Evolutionary conservation across 352 stramenopile species (phyloP).

Genomic region (Globisporangium spinosum): DNA sequence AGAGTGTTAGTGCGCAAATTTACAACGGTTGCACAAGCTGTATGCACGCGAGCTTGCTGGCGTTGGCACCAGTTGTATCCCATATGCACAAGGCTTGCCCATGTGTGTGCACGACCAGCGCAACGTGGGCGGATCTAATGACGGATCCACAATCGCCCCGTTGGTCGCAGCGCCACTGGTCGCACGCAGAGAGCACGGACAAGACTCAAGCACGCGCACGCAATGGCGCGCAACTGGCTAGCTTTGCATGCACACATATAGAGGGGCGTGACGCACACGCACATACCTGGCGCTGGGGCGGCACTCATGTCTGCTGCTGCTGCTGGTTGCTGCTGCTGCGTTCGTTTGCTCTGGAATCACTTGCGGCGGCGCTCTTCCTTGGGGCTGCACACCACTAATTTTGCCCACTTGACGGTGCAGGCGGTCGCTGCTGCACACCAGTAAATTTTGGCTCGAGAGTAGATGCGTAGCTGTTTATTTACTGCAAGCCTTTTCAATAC

Average conservation of each 20-base stretch:
- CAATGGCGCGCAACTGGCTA: not conserved
- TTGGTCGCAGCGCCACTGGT: not conserved
- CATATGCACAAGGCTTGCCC: not conserved
- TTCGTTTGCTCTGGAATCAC: not conserved
- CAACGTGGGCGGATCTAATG: not conserved
- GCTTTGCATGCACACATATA: not conserved
- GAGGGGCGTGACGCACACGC: not conserved
- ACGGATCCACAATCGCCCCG: not conserved
- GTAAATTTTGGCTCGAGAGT: too few relatives aligned
- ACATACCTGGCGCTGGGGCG: constrained; percentile 15
- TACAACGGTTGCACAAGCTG: not conserved
- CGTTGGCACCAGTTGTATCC: not conserved
- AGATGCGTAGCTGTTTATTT: too few relatives aligned
- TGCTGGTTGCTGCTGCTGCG: constrained; percentile 7
- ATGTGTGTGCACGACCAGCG: not conserved
- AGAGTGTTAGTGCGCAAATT: not conserved
- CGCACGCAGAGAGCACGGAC: not conserved
- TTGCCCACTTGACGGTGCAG: constrained; percentile 1
- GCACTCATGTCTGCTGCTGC: constrained; percentile 17
- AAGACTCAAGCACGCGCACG: not conserved
- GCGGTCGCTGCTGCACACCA: too few relatives aligned
- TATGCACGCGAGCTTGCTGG: not conserved
- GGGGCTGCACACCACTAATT: constrained; percentile 21
- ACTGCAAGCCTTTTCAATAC: too few relatives aligned
- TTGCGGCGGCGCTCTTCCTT: not conserved